Base-by-base conservation (phyloP, 2,329 filamentous ascomycete species). In the Fusarium neocosmosporiellum region DNA sequence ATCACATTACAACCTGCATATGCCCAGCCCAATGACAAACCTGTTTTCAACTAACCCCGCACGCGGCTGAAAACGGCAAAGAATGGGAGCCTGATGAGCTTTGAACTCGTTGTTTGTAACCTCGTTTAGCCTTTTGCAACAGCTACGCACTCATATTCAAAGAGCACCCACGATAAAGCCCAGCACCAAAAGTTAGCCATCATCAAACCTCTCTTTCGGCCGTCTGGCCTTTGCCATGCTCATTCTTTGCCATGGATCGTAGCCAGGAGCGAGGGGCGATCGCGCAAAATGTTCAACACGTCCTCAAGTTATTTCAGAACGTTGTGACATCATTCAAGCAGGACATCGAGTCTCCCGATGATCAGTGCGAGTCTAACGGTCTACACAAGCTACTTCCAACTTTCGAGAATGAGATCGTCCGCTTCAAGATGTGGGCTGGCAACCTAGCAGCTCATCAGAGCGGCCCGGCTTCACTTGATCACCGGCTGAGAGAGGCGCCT, bases 381-480 rank as follows among this genome's bases (percentile, higher is more conserved):
- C 0, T 22, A 7, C 7, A 2, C 0, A 6, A 29, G 0, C 3
- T 53, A 0, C 0, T 2, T 1, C 0, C 29, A 1, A 7, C 1
- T 1, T n/a, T 61, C 0, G 39, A 62, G 5, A 63, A 73, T 6
- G 41, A 68, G 1, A 43, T 50, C 0, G 22, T 8, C 0, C 70
- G 76, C 1, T 70, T 77, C 58, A 73, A 69, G n/a, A 68, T 78
- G n/a, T 78, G 74, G 77, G 31, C 41, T 0, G 72, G 69, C 0
- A 75, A 76, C 16, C 59, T 72, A 5, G 70, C 61, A 20, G 76
- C 76, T 2, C 58, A 78, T 1, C 63, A 59, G 6, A 67, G 14
- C 0, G 67, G 75, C 2, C 37, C 24, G 1, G 37, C 37, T 0
- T 78, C 76, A 0, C 53, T 78, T 0, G 72, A 77, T 5, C 34